These are phyloP conservation scores for Aschersonia sp. DNA, from an alignment of 2,329 filamentous ascomycete genomes.

Conservation along the genomic window DNA sequence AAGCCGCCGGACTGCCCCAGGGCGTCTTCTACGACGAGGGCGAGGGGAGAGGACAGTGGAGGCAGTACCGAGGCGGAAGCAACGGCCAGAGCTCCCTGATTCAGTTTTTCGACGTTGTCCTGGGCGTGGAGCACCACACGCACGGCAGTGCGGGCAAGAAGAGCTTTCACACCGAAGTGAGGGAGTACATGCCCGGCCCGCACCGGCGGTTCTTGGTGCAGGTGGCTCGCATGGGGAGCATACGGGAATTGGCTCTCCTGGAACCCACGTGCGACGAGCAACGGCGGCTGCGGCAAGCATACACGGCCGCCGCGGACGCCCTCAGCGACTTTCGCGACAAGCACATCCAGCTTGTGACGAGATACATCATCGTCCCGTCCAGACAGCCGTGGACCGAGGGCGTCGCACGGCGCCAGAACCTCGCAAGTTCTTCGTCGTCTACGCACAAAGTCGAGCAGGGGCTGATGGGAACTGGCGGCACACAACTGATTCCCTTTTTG, in stretches of 20 bases:
- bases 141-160: slow-evolving; percentile 19
- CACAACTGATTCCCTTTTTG: slow-evolving; percentile 73
- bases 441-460: slow-evolving; percentile 21
- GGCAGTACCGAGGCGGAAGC: slow-evolving; percentile 74
- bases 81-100: slow-evolving; percentile 89
- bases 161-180: slow-evolving; percentile 51
- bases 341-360: slow-evolving; percentile 78
- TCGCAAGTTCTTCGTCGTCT: slow-evolving; percentile 26
- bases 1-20: slow-evolving; percentile 61
- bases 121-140: slow-evolving; percentile 62
- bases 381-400: slow-evolving; percentile 20
- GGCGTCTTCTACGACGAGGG: slow-evolving; percentile 78
- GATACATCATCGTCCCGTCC: slow-evolving; percentile 79
- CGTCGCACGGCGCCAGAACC: slow-evolving; percentile 18
- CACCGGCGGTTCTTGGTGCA: slow-evolving; percentile 68
- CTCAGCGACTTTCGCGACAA: slow-evolving; percentile 65
- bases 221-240: slow-evolving; percentile 55
- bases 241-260: slow-evolving; percentile 50
- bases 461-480: slow-evolving; percentile 76
- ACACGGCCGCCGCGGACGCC: slow-evolving; percentile 60
- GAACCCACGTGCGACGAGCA: slow-evolving; percentile 39
- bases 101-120: slow-evolving; percentile 79
- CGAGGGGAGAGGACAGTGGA: slow-evolving; percentile 49
- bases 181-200: slow-evolving; percentile 77
- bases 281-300: slow-evolving; percentile 28